Base-by-base conservation (phyloP, 495 filamentous ascomycete genomes). In the Antarctomyces pellizariae region DNA sequence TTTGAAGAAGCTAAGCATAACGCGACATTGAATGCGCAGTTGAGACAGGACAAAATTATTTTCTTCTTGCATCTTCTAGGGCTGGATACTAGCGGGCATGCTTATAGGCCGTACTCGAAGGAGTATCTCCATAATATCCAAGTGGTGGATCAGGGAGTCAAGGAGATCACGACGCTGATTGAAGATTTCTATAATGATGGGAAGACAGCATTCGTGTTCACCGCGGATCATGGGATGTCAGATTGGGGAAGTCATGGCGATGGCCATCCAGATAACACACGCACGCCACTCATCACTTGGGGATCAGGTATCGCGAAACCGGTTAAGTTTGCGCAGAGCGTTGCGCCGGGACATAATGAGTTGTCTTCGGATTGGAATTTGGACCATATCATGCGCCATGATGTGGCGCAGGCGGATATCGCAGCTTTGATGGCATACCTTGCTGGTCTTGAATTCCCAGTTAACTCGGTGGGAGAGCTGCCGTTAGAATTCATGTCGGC, bases 51-150 rank as follows among this genome's bases (percentile, higher is more conserved):
- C 37, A 86, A 82, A 44, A 41, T 80, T 12, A 83, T 99, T 12
- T 93, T 99, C 49, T 97, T 99, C 47, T 60, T 99, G 8, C 89
- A 99, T 47, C 62, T 99, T 15, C 58, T 99, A n/a, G 89, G 89
- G 3, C 50, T 99, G 26, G 89, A 99, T 42, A 99, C 83, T 3
- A 79, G 71, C 6, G 89, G 89, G 2, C 89, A 99, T 45, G 55
- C 57, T 3, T 76, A 71, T 44, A 64, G 89, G 20, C 89, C 89
- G 0, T 99, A 95, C 36, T 93, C 83, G 14, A 73, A 73, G 35
- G 86, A 99, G 51, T 99, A 99, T 48, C 53, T 95, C 18, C 59
- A 76, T 33, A 99, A 95, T 44, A 77, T 99, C 48, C 77, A 92
- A 44, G 48, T 99, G 13, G 89, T 99, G 17, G 89, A 99, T 41